Conservation (phyloP, 257 asterid species). For the Rehmannia glutinosa region DNA sequence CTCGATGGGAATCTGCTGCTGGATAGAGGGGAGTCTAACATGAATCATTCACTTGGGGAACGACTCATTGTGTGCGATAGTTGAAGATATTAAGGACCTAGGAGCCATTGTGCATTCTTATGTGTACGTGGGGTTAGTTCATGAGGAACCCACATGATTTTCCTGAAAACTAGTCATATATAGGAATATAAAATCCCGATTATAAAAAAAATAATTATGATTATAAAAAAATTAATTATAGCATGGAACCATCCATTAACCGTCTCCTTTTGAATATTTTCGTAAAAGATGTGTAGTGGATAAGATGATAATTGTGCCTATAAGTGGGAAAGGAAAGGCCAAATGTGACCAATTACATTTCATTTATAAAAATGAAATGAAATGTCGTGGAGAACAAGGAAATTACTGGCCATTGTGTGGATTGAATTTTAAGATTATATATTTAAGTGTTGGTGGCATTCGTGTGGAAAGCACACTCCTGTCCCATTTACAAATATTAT, state of each 20-base stretch:
- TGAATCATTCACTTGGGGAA: too few species aligned
- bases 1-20: too few species aligned
- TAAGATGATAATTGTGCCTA: neutral
- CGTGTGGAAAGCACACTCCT: neutral
- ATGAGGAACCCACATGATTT: too few species aligned
- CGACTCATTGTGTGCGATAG: too few species aligned
- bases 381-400: neutral
- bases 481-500: neutral
- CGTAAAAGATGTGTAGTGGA: neutral
- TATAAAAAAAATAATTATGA: too few species aligned
- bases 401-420: neutral
- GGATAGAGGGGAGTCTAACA: too few species aligned
- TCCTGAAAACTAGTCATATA: neutral
- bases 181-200: too few species aligned
- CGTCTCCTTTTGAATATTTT: neutral
- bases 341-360: neutral
- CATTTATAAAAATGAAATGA: neutral
- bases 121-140: too few species aligned
- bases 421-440: neutral
- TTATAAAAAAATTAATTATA: too few species aligned
- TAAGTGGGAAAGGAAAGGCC: conserved; percentile 6
- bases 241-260: neutral
- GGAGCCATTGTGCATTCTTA: too few species aligned
- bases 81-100: too few species aligned
- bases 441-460: neutral